Percentiles rank a stretch among this genome's conserved stretches.
phyloP scores from a whole-genome alignment of 1,139 yeast genomes.

The Taphrina deformans region DNA sequence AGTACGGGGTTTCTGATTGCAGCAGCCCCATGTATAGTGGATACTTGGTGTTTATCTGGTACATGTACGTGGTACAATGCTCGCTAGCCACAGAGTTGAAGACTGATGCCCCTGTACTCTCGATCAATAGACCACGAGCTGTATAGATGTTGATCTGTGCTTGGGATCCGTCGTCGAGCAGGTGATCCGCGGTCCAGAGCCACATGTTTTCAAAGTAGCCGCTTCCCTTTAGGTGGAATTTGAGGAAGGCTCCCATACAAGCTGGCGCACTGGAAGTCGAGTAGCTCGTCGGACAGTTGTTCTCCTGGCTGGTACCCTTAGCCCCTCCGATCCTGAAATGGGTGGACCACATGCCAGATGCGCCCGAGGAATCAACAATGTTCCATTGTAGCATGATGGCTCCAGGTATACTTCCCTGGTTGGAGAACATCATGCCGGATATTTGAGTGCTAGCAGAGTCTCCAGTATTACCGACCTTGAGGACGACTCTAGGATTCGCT shows the following conservation, averaged over 20 bases:
- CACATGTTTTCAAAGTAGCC: constrained; percentile 37
- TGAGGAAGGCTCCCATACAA: constrained; percentile 34
- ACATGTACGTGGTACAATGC: constrained; percentile 34
- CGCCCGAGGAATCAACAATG: constrained; percentile 29
- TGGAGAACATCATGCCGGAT: constrained; percentile 35
- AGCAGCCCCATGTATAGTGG: constrained; percentile 34
- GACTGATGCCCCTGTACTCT: constrained; percentile 30
- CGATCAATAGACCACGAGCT: constrained; percentile 36
- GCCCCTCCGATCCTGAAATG: constrained; percentile 37
- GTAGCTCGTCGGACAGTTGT: constrained; percentile 11
- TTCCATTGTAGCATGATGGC: constrained; percentile 35
- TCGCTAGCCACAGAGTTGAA: constrained; percentile 35
- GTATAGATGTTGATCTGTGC: constrained; percentile 31
- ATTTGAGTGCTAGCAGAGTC: constrained; percentile 33
- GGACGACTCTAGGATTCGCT: constrained; percentile 21
- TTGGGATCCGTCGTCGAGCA: constrained; percentile 17
- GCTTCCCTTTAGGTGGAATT: constrained; percentile 34
- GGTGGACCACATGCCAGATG: constrained; percentile 35
- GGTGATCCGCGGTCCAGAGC: constrained; percentile 37
- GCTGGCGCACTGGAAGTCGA: not conserved
- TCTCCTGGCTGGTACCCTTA: constrained; percentile 30
- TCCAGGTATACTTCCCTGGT: constrained; percentile 33
- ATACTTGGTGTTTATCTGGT: constrained; percentile 30
- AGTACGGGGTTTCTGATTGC: constrained; percentile 37
- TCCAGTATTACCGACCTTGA: constrained; percentile 35